Conservation (phyloP, 345 rosid species). For the Draba incana region DNA sequence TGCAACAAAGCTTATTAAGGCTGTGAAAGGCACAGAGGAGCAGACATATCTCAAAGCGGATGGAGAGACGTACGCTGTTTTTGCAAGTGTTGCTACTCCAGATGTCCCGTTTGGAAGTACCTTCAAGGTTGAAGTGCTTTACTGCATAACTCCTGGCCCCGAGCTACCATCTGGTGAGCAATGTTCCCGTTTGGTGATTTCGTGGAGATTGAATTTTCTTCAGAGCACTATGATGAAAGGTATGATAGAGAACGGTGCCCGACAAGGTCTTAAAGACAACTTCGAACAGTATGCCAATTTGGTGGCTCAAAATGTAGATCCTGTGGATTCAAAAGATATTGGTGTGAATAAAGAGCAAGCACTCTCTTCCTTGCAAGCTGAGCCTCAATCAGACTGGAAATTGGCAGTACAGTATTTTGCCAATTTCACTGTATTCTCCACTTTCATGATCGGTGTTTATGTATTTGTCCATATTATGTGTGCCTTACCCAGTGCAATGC, state of each 20-base stretch:
- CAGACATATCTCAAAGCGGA: slow-evolving; percentile 77
- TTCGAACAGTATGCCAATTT: slow-evolving; percentile 67
- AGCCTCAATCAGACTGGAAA: slow-evolving; percentile 85
- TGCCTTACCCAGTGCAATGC: slow-evolving; percentile 61
- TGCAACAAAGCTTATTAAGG: slow-evolving; percentile 74
- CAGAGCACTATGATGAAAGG: slow-evolving; percentile 95
- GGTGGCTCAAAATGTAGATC: slow-evolving; percentile 68
- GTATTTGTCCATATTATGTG: slow-evolving; percentile 73
- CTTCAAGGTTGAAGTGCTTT: slow-evolving; percentile 72
- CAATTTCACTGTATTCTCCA: slow-evolving; percentile 78
- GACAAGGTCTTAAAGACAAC: slow-evolving; percentile 81
- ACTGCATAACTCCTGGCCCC: slow-evolving; percentile 76
- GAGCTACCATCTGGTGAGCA: slow-evolving; percentile 78
- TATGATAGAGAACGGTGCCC: slow-evolving; percentile 93
- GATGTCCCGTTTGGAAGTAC: slow-evolving; percentile 87
- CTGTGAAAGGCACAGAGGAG: slow-evolving; percentile 84
- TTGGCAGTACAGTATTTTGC: slow-evolving; percentile 81
- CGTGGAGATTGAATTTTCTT: slow-evolving; percentile 86
- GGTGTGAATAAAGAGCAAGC: slow-evolving; percentile 83
- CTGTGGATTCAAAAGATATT: slow-evolving; percentile 77
- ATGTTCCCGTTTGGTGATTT: slow-evolving; percentile 75
- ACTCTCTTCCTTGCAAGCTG: slow-evolving; percentile 80
- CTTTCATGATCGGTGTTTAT: slow-evolving; percentile 67
- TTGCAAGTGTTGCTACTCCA: slow-evolving; percentile 73
- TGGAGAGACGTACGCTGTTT: slow-evolving; percentile 68